A percentile compares a stretch with the other conserved stretches of the same genome.
Evolutionary conservation across 2,329 filamentous ascomycete genomes (phyloP).

Genomic region (Pseudocercospora musae): DNA sequence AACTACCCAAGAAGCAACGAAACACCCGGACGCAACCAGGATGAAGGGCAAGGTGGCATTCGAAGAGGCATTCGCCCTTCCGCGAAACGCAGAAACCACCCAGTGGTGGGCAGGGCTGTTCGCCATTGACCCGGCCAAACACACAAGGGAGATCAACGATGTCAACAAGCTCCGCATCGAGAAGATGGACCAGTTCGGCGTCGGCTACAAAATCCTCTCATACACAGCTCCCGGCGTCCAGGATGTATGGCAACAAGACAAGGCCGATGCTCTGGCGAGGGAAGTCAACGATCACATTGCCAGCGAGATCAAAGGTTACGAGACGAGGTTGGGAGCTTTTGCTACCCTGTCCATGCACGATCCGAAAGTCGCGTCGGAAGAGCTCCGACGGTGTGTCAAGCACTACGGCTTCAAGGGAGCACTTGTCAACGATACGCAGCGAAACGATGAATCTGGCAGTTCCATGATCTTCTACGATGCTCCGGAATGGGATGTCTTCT

Average conservation of each 20-base stretch:
- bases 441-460: slow-evolving; percentile 56
- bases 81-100: slow-evolving; percentile 57
- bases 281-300: slow-evolving; percentile 50
- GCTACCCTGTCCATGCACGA: slow-evolving; percentile 48
- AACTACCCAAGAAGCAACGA: not conserved
- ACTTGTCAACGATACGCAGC: slow-evolving; percentile 45
- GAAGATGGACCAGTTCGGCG: slow-evolving; percentile 45
- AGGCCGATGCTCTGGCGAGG: slow-evolving; percentile 44
- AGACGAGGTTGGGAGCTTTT: slow-evolving; percentile 46
- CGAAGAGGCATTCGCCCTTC: slow-evolving; percentile 61
- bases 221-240: slow-evolving; percentile 51
- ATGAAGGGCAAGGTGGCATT: slow-evolving; percentile 56
- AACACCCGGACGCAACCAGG: not conserved
- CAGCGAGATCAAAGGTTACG: slow-evolving; percentile 41
- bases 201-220: slow-evolving; percentile 48
- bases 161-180: slow-evolving; percentile 44
- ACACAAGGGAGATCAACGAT: slow-evolving; percentile 54
- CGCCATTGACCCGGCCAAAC: slow-evolving; percentile 57
- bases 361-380: slow-evolving; percentile 49
- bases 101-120: slow-evolving; percentile 62
- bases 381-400: slow-evolving; percentile 54
- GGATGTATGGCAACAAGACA: slow-evolving; percentile 44
- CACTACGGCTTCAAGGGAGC: slow-evolving; percentile 42
- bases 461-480: slow-evolving; percentile 64
- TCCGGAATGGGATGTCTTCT: slow-evolving; percentile 60